phyloP scores from a whole-genome alignment of 257 asterid species.

The Lycium barbarum region DNA sequence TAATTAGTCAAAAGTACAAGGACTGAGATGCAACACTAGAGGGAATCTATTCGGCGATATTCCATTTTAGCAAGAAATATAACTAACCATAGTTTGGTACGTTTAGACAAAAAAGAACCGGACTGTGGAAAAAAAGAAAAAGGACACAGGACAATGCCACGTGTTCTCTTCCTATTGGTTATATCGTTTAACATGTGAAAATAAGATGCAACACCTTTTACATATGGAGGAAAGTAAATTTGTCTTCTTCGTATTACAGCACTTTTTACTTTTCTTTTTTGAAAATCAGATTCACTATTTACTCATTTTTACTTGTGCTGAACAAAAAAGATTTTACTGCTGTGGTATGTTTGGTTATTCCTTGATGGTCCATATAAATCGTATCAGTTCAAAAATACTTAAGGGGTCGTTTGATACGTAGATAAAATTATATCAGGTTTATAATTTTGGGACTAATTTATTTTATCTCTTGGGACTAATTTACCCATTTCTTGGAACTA shows the following conservation, averaged over 20 bases:
- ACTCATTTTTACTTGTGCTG: too few relatives aligned
- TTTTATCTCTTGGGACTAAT: too few relatives aligned
- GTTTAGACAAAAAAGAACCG: background rate
- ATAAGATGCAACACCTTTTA: background rate
- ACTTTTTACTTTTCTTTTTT: background rate
- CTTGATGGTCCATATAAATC: too few relatives aligned
- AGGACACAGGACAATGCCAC: background rate
- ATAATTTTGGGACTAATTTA: too few relatives aligned
- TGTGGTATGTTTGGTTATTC: too few relatives aligned
- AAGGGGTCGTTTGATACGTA: too few relatives aligned
- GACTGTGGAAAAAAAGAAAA: background rate
- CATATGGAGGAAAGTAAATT: background rate
- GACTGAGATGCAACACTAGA: conserved; percentile 7
- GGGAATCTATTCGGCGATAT: background rate
- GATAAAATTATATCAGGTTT: too few relatives aligned
- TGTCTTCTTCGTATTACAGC: background rate
- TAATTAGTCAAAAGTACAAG: background rate
- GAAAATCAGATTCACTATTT: too few relatives aligned
- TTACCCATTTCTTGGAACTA: too few relatives aligned
- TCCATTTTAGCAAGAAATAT: background rate
- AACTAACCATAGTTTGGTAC: background rate
- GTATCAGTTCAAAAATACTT: too few relatives aligned
- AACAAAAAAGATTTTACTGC: too few relatives aligned
- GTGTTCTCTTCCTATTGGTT: background rate
- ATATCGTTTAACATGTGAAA: background rate